Evolutionary conservation across 2,329 filamentous ascomycete species (phyloP).

Genomic region (Ophiostoma pallidulum): DNA sequence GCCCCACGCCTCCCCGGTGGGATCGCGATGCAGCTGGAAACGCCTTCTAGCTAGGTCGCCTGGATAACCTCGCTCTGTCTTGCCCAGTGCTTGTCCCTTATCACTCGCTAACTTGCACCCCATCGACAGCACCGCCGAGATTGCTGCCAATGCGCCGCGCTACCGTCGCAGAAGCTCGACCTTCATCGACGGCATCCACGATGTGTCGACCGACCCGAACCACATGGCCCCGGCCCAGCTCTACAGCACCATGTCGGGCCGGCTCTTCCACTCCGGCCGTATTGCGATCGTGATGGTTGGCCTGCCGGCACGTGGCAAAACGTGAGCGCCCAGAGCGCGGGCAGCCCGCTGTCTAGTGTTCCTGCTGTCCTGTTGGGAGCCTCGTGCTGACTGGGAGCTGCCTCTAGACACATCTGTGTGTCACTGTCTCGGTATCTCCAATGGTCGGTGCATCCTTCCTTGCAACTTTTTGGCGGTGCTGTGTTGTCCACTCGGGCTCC

Average conservation of each 20-base stretch:
- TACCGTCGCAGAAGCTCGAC: constrained; percentile 91
- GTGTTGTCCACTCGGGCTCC: too few relatives aligned
- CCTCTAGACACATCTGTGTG: constrained; percentile 75
- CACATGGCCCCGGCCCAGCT: constrained; percentile 90
- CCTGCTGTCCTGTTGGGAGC: too few relatives aligned
- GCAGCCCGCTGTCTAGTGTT: neutral
- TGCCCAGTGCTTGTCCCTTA: neutral
- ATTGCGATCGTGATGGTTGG: constrained; percentile 98
- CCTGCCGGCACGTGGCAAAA: constrained; percentile 89
- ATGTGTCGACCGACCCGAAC: constrained; percentile 63
- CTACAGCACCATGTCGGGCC: constrained; percentile 95
- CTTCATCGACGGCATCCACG: constrained; percentile 94
- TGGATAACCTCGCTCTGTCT: too few relatives aligned
- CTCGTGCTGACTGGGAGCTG: neutral
- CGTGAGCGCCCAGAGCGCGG: constrained; percentile 45
- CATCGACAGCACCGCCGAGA: constrained; percentile 67
- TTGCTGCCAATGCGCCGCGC: constrained; percentile 80
- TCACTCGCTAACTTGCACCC: constrained; percentile 19
- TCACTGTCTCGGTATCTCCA: constrained; percentile 88
- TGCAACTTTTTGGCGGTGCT: too few relatives aligned
- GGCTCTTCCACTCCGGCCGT: constrained; percentile 91
- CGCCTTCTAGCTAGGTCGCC: too few relatives aligned
- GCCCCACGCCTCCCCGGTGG: too few relatives aligned
- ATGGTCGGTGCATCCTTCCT: constrained; percentile 47
- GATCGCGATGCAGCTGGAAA: too few relatives aligned